Conservation (phyloP, 352 stramenopile genomes). For the Globisporangium spiculum region DNA sequence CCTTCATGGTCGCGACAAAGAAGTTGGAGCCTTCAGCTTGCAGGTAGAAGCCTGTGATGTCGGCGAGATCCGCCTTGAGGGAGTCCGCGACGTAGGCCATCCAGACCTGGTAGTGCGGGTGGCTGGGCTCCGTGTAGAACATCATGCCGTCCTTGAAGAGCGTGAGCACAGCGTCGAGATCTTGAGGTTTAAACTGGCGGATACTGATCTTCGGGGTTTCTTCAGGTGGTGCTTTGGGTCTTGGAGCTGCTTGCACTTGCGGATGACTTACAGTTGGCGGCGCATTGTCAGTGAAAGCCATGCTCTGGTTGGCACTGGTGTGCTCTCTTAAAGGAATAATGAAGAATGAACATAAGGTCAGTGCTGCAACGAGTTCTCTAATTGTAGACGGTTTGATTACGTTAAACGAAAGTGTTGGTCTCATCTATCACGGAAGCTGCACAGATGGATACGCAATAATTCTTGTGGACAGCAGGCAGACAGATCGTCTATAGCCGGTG, state of each 20-base stretch:
- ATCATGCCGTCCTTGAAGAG: conserved; percentile 21
- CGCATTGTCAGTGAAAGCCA: background rate
- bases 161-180: conserved; percentile 7
- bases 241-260: background rate
- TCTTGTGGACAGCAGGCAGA: background rate
- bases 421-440: background rate
- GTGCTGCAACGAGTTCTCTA: background rate
- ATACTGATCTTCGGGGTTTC: conserved; percentile 11
- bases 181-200: conserved; percentile 12
- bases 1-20: conserved; percentile 22
- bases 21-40: conserved; percentile 21
- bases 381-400: background rate
- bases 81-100: conserved; percentile 10
- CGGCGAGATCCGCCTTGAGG: conserved; percentile 13
- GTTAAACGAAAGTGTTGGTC: background rate
- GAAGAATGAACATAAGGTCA: background rate
- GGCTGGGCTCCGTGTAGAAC: conserved; percentile 10
- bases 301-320: background rate
- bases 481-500: background rate
- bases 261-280: background rate
- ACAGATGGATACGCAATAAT: background rate
- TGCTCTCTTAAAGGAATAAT: background rate
- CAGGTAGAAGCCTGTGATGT: conserved; percentile 13
- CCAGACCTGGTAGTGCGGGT: conserved; percentile 8
- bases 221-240: background rate